A percentile compares a stretch with the other conserved stretches of the same genome.
phyloP scores from a whole-genome alignment of 805 yeast species.

The Grigorovia jiainica region DNA sequence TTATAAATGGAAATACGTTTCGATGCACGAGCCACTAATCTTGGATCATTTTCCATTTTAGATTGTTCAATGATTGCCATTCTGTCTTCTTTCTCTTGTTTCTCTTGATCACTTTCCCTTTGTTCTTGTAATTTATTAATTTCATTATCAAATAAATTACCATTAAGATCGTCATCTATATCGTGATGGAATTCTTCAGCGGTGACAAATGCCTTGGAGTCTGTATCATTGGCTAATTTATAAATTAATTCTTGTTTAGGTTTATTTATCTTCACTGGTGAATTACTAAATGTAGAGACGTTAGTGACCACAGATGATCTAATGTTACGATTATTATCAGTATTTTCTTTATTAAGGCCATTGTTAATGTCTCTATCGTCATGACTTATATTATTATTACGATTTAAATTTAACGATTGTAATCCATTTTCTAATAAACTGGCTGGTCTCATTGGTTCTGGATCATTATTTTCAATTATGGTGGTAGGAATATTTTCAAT shows the following conservation, averaged over 20 bases:
- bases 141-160: not conserved
- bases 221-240: constrained; percentile 20
- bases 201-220: constrained; percentile 20
- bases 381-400: no score
- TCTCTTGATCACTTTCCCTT: not conserved
- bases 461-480: constrained; percentile 6
- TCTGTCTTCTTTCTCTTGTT: not conserved
- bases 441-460: constrained; percentile 9
- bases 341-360: no score
- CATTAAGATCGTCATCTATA: not conserved
- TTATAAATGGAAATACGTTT: constrained; percentile 1
- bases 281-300: constrained; percentile 20
- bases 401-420: constrained; percentile 9
- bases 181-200: constrained; percentile 18
- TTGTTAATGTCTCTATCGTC: no score
- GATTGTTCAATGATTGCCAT: not conserved
- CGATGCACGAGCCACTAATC: constrained; percentile 2
- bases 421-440: constrained; percentile 16
- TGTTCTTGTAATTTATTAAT: not conserved
- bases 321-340: not conserved
- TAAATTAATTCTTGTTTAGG: constrained; percentile 8
- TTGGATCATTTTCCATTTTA: not conserved
- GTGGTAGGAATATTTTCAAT: no score
- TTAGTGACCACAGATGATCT: constrained; percentile 18
- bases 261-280: constrained; percentile 11